Percentiles rank a stretch among this genome's conserved stretches.
Conservation (phyloP, 2,329 filamentous ascomycete species). For the Hymenoscyphus fraxineus region DNA sequence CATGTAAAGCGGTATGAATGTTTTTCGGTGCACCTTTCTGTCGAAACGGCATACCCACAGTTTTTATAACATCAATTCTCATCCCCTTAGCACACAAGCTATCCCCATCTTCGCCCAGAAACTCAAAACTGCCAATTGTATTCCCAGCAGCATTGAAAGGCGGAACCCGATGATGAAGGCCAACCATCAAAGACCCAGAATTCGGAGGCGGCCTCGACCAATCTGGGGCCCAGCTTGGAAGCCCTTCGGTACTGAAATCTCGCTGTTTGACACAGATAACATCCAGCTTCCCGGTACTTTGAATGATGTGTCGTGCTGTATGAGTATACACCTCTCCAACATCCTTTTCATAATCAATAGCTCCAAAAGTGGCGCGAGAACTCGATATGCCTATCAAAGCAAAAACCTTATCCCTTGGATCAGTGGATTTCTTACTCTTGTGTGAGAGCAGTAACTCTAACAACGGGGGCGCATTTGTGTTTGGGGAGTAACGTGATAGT, state of each 20-base stretch:
- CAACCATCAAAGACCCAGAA: conserved; percentile 14
- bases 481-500: conserved; percentile 23
- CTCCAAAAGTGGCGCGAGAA: conserved; percentile 20
- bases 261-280: conserved; percentile 30
- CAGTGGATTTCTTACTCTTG: conserved; percentile 31
- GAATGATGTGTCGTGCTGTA: conserved; percentile 28
- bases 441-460: conserved; percentile 28
- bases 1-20: conserved; percentile 16
- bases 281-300: conserved; percentile 22
- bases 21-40: conserved; percentile 18
- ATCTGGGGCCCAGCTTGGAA: conserved; percentile 30
- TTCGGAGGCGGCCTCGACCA: conserved; percentile 24
- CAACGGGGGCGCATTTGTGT: conserved; percentile 19
- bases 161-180: conserved; percentile 25
- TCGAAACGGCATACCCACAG: conserved; percentile 19
- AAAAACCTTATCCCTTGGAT: conserved; percentile 32
- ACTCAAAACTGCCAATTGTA: conserved; percentile 17
- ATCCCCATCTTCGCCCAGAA: conserved; percentile 18
- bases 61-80: conserved; percentile 23
- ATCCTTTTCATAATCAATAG: conserved; percentile 25
- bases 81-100: conserved; percentile 22
- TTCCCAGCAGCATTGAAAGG: conserved; percentile 24
- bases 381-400: conserved; percentile 30
- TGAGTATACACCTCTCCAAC: conserved; percentile 24
- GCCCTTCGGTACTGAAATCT: conserved; percentile 10